A percentile compares a stretch with the other conserved stretches of the same genome.
phyloP scores from a whole-genome alignment of 2,329 filamentous ascomycete species.

The Apiospora rasikravindrae region DNA sequence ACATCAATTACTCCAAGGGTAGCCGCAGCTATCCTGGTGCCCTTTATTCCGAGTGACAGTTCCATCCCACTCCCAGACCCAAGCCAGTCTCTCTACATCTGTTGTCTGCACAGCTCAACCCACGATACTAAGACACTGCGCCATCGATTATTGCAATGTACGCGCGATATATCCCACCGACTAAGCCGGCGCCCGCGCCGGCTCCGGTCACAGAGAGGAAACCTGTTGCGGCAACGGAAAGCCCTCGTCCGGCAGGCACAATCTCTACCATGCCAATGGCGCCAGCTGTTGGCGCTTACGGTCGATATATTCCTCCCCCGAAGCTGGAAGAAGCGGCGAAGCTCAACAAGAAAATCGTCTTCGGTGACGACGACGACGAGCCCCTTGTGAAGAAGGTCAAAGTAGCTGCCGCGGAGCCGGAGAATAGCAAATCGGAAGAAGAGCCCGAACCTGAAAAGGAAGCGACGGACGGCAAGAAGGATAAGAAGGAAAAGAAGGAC shows the following conservation, averaged over 20 bases:
- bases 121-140: background rate
- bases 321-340: conserved; percentile 30
- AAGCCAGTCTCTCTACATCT: background rate
- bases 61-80: background rate
- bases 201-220: background rate
- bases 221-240: background rate
- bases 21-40: background rate
- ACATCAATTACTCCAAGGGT: background rate
- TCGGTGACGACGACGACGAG: conserved; percentile 28
- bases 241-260: background rate
- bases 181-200: background rate
- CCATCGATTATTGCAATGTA: conserved; percentile 38
- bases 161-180: conserved; percentile 48
- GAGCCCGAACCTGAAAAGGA: background rate
- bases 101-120: background rate
- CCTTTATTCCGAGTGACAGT: background rate
- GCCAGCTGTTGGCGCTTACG: conserved; percentile 35
- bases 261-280: conserved; percentile 17
- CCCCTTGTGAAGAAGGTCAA: conserved; percentile 45
- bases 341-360: conserved; percentile 25
- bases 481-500: conserved; percentile 39
- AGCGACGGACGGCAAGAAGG: conserved; percentile 18
- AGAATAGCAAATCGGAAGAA: background rate
- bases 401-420: conserved; percentile 14
- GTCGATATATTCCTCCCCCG: conserved; percentile 43